Evolutionary conservation across 208 protist genomes (phyloP).

Genomic region (Leishmania tarentolae): DNA sequence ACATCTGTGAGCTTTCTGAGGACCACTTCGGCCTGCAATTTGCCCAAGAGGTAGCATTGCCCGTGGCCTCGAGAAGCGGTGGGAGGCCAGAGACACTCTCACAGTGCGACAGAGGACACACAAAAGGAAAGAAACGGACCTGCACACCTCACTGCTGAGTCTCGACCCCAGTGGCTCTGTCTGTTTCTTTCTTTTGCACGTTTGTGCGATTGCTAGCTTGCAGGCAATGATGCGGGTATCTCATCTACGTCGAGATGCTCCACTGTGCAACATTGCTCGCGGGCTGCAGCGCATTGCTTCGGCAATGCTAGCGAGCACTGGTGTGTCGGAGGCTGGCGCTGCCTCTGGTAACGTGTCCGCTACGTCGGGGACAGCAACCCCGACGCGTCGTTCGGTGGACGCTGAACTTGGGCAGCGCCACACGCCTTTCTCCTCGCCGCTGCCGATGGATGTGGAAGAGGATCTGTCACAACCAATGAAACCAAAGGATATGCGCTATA

Average conservation of each 20-base stretch:
- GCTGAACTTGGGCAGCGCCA: background rate
- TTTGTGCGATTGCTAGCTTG: no score
- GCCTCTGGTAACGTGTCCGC: background rate
- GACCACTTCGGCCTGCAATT: background rate
- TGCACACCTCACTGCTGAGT: background rate
- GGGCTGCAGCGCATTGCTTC: constrained; percentile 43
- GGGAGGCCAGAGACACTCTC: background rate
- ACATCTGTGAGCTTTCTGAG: background rate
- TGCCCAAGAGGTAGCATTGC: background rate
- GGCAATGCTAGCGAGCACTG: constrained; percentile 30
- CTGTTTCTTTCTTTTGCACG: no score
- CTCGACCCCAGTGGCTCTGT: background rate
- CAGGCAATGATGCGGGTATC: constrained; percentile 23
- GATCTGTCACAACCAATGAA: constrained; percentile 14
- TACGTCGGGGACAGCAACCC: background rate
- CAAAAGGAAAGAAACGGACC: background rate
- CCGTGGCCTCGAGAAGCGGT: background rate
- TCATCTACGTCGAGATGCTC: constrained; percentile 11
- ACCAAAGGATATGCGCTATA: constrained; percentile 36
- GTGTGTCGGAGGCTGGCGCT: background rate
- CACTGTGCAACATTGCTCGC: constrained; percentile 54
- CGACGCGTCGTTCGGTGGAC: background rate
- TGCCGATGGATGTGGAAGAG: constrained; percentile 13
- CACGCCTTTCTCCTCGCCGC: background rate
- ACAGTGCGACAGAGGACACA: background rate